Percentiles rank a stretch among this genome's conserved stretches.
Evolutionary conservation across 169 alveolate genomes (phyloP).

Genomic region (Plasmodium fragile): DNA sequence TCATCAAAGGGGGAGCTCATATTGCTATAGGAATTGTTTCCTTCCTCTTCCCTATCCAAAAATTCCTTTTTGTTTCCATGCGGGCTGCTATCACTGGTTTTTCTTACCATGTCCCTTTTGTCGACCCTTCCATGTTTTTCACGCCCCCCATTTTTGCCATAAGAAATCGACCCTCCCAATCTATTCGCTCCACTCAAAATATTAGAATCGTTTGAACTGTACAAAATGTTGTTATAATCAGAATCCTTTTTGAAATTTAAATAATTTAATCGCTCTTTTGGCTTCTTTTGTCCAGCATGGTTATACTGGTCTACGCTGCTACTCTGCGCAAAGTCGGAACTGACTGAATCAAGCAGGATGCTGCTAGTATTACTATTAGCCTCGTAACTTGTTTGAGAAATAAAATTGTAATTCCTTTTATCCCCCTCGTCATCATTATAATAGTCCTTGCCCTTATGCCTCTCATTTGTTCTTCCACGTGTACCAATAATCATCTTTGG

Average conservation of each 20-base stretch:
- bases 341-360: conserved; percentile 29
- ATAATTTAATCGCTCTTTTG: not conserved
- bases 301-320: conserved; percentile 43
- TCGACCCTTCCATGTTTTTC: conserved; percentile 5
- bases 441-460: not conserved
- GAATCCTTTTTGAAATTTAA: not conserved
- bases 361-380: conserved; percentile 71
- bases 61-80: not conserved
- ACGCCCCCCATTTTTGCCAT: not conserved
- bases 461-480: not conserved
- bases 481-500: not conserved
- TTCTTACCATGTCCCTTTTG: not conserved
- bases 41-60: not conserved
- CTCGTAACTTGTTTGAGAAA: conserved; percentile 76
- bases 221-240: conserved; percentile 6
- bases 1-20: not conserved
- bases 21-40: not conserved
- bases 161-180: not conserved
- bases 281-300: not conserved
- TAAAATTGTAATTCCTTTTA: conserved; percentile 32
- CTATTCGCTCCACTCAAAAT: not conserved
- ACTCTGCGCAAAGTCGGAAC: conserved; percentile 43
- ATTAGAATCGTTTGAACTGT: conserved; percentile 47
- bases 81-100: not conserved
- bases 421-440: not conserved